Evolutionary conservation across 2,329 filamentous ascomycete genomes (phyloP).

Genomic region (Aspergillus vadensis): DNA sequence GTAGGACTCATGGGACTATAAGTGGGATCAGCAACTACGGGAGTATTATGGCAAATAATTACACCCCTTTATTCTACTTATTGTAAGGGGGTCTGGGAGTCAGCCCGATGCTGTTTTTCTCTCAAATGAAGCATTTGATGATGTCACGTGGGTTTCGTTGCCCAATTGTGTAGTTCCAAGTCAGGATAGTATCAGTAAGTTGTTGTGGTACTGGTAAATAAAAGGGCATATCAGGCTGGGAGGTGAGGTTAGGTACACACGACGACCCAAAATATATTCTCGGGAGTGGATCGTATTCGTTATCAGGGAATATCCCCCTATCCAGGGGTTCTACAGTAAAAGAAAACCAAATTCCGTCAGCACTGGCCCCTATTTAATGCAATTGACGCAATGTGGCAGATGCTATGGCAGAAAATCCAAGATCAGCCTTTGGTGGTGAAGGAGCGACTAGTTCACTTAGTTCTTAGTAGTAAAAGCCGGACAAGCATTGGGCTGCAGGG

Average conservation of each 20-base stretch:
- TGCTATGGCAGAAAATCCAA: background rate
- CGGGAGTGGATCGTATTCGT: background rate
- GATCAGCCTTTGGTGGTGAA: background rate
- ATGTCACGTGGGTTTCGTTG: background rate
- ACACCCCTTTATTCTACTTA: background rate
- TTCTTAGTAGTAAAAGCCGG: no score
- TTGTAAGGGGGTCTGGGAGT: background rate
- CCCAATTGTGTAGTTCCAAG: background rate
- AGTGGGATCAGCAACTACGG: background rate
- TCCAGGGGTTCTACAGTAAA: background rate
- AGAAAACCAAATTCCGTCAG: no score
- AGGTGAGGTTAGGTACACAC: background rate
- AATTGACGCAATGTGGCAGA: background rate
- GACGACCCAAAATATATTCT: background rate
- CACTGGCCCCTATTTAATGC: no score
- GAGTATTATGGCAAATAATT: background rate
- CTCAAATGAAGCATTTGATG: background rate
- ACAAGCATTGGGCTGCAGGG: background rate
- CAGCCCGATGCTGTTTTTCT: background rate
- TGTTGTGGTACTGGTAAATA: background rate
- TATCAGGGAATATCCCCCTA: background rate
- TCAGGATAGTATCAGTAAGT: no score
- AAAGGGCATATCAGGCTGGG: background rate
- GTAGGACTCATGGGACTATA: background rate
- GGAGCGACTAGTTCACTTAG: background rate